These are phyloP conservation scores for Pontederia paniculata DNA, from an alignment of 176 grass and related monocot species.

Conservation along the genomic window DNA sequence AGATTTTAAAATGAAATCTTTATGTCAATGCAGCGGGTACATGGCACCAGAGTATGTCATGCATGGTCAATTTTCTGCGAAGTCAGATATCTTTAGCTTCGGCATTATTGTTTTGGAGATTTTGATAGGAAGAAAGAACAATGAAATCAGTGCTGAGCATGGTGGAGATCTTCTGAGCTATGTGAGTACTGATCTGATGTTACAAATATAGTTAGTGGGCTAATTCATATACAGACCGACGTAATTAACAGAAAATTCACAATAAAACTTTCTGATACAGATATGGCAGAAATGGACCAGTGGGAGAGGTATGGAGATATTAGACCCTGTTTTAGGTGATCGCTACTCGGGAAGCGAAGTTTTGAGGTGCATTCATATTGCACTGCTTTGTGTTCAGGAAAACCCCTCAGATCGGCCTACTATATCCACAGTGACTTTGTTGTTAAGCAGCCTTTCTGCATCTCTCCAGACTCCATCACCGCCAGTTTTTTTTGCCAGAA, in stretches of 20 bases:
- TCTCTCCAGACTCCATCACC: neutral
- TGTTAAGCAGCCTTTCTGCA: conserved; percentile 8
- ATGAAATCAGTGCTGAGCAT: conserved; percentile 25
- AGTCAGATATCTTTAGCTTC: conserved; percentile 49
- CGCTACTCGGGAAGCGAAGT: conserved; percentile 23
- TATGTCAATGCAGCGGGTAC: conserved; percentile 37
- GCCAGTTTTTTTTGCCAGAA: neutral
- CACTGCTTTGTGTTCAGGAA: conserved; percentile 26
- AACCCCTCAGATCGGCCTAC: conserved; percentile 6
- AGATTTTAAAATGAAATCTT: no score
- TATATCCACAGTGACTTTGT: conserved; percentile 7
- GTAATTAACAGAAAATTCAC: no score
- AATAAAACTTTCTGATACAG: conserved; percentile 7
- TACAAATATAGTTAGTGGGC: no score
- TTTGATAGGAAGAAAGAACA: conserved; percentile 37
- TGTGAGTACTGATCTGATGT: conserved; percentile 29
- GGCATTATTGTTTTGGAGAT: conserved; percentile 48
- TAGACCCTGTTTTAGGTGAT: conserved; percentile 26
- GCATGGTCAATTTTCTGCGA: conserved; percentile 42
- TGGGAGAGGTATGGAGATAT: conserved; percentile 25
- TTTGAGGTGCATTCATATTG: conserved; percentile 25
- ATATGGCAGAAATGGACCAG: conserved; percentile 37
- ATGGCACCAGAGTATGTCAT: conserved; percentile 52
- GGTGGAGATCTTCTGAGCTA: conserved; percentile 40
- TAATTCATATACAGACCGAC: no score